Evolutionary conservation across 345 rosid species (phyloP).

Genomic region (Sapria himalayana): DNA sequence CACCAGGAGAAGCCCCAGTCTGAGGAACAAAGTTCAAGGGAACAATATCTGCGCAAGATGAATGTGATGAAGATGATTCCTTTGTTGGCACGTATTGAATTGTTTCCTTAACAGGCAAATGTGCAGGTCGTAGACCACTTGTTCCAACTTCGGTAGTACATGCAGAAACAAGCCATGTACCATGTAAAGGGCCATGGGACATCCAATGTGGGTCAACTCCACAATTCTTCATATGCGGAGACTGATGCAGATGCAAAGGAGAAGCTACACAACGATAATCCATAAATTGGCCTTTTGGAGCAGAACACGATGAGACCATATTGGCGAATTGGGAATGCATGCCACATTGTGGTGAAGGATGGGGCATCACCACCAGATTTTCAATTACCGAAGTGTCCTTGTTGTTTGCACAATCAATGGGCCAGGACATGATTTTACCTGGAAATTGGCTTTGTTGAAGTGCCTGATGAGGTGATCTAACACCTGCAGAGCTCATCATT

Average conservation of each 20-base stretch:
- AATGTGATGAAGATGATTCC: constrained; percentile 28
- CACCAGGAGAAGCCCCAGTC: constrained; percentile 21
- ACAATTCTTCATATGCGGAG: constrained; percentile 33
- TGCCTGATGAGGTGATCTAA: constrained; percentile 27
- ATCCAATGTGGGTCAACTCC: constrained; percentile 56
- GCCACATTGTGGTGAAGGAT: constrained; percentile 79
- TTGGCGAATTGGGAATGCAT: constrained; percentile 37
- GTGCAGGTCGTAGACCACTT: constrained; percentile 31
- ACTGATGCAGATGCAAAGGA: constrained; percentile 49
- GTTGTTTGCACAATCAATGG: constrained; percentile 27
- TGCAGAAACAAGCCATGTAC: constrained; percentile 50
- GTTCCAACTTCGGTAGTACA: constrained; percentile 39
- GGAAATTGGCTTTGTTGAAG: constrained; percentile 21
- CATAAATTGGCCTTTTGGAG: constrained; percentile 40
- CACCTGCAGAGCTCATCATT: constrained; percentile 14
- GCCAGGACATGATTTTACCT: constrained; percentile 29
- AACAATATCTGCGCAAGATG: constrained; percentile 28
- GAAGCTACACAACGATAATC: constrained; percentile 42
- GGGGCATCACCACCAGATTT: constrained; percentile 40
- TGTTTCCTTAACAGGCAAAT: constrained; percentile 32
- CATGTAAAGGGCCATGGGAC: constrained; percentile 47
- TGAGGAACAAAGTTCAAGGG: constrained; percentile 15
- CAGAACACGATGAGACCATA: constrained; percentile 28
- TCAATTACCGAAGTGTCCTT: constrained; percentile 28
- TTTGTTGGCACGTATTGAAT: constrained; percentile 36